Base-by-base conservation (phyloP, 495 filamentous ascomycete species). In the Penicillium silybi region DNA sequence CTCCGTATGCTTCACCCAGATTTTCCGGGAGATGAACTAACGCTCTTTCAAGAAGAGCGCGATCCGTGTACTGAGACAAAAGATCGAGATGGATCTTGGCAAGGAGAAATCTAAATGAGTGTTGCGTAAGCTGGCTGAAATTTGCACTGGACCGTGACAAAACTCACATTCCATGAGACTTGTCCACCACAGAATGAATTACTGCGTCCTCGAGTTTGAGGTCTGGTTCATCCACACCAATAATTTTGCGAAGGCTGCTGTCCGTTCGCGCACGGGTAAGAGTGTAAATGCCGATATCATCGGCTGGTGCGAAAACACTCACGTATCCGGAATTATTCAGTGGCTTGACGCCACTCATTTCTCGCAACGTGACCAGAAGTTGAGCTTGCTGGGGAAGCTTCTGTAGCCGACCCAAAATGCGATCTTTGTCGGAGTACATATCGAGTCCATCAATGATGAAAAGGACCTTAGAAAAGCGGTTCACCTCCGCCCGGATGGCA, bases 301-400 rank as follows among this genome's bases (percentile, higher is more conserved):
- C 37, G 6, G 39, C 44, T 0, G 53, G 17, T 0, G 58, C 62
- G 2, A 64, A 27, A 0, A 65, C 50, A 18, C 60, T 48, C 5
- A 18, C 53, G 9, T 47, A 41, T 27, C 61, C 56, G 0, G 50
- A 29, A 20, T 16, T 16, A 26, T 40, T 16, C 6, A 29, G 26
- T 29, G 26, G 7, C 5, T 29, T 29, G 2, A 29, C 11, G 5
- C 26, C 26, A 29, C 29, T 52, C 13, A 48, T 46, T 43, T 72
- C 67, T 8, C 69, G 60, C 8, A 63, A n/a, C 1, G 64, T 70
- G 6, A 72, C 53, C 10, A 72, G 45, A 46, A 70, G 55, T 40
- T 72, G 69, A 16, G 61, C 57, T 11, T 72, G 66, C 10, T 70
- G 53, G 0, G 69, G 69, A 1, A 72, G 65, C 35, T 70, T 72